Evolutionary conservation across 1,284 basidiomycete genomes (phyloP).

Genomic region (Xerocomus nothofagi): DNA sequence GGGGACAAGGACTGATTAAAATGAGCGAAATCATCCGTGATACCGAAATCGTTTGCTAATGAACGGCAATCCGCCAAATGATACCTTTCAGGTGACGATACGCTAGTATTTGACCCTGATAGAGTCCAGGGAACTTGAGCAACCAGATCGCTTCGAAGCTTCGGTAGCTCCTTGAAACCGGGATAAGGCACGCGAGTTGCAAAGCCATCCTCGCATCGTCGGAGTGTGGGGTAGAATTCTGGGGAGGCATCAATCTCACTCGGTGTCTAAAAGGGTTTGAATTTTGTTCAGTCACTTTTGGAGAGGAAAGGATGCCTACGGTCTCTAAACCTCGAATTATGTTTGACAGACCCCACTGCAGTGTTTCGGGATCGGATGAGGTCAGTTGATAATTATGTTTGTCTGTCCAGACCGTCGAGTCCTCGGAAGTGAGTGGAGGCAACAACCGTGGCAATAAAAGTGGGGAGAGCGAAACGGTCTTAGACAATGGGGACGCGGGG

Average conservation of each 20-base stretch:
- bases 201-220: not conserved
- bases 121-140: not conserved
- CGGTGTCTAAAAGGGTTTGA: constrained; percentile 8
- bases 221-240: not conserved
- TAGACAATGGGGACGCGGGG: constrained; percentile 1
- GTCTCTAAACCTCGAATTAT: constrained; percentile 7
- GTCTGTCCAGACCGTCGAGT: not conserved
- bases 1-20: constrained; percentile 4
- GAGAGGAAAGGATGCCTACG: constrained; percentile 16
- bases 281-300: not conserved
- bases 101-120: not conserved
- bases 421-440: constrained; percentile 4
- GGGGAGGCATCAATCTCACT: constrained; percentile 1
- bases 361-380: not conserved
- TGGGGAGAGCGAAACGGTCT: constrained; percentile 13
- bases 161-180: constrained; percentile 5
- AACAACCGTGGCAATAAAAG: constrained; percentile 8
- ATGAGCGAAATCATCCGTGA: not conserved
- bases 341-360: constrained; percentile 3
- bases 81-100: not conserved
- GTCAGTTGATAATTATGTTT: not conserved
- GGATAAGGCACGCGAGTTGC: not conserved
- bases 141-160: constrained; percentile 4
- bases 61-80: not conserved
- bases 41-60: not conserved